A percentile compares a stretch with the other conserved stretches of the same genome.
These are phyloP conservation scores for Corymbia calophylla DNA, from an alignment of 441 rosid species.

Conservation along the genomic window DNA sequence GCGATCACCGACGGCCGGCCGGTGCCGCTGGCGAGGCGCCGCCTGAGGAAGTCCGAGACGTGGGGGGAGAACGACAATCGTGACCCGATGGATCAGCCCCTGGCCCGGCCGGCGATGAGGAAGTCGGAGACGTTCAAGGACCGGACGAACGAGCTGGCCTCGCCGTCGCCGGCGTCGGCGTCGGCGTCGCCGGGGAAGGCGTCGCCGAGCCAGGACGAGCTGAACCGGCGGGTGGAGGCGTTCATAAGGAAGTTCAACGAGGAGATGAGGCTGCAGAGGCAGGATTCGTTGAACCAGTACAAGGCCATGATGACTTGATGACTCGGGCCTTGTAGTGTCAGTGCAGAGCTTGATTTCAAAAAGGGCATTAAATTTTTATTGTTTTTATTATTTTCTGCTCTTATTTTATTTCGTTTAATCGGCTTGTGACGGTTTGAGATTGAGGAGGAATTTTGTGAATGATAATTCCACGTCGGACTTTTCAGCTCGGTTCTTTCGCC, in stretches of 20 bases:
- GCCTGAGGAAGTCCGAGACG: constrained; percentile 1
- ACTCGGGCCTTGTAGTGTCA: neutral
- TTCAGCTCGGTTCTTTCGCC: constrained; percentile 35
- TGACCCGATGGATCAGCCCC: neutral
- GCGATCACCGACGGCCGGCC: constrained; percentile 7
- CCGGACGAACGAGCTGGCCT: neutral
- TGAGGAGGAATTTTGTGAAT: neutral
- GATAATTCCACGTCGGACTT: constrained; percentile 55
- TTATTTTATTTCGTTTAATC: neutral
- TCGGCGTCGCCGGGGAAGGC: neutral
- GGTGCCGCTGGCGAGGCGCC: constrained; percentile 4
- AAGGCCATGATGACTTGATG: neutral
- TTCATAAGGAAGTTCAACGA: constrained; percentile 51
- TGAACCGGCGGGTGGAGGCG: constrained; percentile 41
- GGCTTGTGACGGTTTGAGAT: neutral
- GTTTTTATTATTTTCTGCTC: neutral
- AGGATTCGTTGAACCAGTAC: constrained; percentile 16
- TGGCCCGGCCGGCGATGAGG: neutral
- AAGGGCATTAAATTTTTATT: neutral
- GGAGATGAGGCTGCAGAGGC: constrained; percentile 61
- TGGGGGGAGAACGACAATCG: neutral
- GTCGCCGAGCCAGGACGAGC: constrained; percentile 1
- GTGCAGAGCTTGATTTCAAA: neutral
- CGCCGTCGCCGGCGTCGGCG: neutral
- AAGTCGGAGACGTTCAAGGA: constrained; percentile 2